Evolutionary conservation across 1,284 basidiomycete species (phyloP), one percentile per base, ranked within the genome.

Genomic region (Ceratobasidium sp.): DNA sequence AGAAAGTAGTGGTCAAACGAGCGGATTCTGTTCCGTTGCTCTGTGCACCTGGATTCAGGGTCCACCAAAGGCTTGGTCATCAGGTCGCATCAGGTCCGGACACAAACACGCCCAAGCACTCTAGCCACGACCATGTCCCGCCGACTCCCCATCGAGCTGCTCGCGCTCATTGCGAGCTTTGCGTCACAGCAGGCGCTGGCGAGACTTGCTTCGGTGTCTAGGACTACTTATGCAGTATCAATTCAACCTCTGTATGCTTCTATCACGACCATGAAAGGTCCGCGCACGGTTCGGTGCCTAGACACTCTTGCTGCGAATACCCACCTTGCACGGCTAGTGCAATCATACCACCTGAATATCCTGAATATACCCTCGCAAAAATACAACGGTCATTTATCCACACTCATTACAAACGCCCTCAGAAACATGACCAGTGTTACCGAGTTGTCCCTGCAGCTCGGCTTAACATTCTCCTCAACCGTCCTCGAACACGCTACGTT

Each of bases 91-190:
- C 44, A 46, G 44, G 44, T 46, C 44, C 44, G 13, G 44, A n/a
- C 44, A 46, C 13, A 5, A 46, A 46, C 44, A 46, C 13, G 44
- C 13, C 44, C 44, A 46, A 46, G 13, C 44, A 6, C 44, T 46
- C 54, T 26, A 28, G 54, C 54, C 7, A 28, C 23, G 5, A 20
- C n/a, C 59, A 46, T 65, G 38, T 26, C 20, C 44, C 42, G 23
- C 38, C 23, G 17, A 28, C 69, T 71, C 20, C 69, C 69, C 42
- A 44, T 23, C 28, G 70, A 64, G 59, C n/a, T 74, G 59, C 70
- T 74, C 59, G 59, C 52, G 15, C 59, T 74, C 44, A 38, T 74
- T 10, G 57, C 48, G 4, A 26, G 54, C 23, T 28, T 23, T 57
- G 23, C 54, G 23, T 28, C 54, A 6, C 4, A 23, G 23, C 17